Evolutionary conservation across 2,329 filamentous ascomycete genomes (phyloP).

Genomic region (Albifimbria verrucaria): DNA sequence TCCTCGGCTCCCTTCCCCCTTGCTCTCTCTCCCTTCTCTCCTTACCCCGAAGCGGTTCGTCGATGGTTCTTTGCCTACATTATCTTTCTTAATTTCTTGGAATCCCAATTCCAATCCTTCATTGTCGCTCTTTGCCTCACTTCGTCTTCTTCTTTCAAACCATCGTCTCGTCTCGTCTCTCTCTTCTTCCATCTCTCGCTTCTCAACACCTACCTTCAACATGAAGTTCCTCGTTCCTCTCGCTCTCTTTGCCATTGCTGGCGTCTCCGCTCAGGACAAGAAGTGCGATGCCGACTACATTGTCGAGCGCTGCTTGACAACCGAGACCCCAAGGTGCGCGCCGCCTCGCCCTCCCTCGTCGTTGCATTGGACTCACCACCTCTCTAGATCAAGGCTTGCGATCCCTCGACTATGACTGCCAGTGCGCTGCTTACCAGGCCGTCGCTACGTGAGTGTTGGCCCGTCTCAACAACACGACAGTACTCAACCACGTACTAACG

Average conservation of each 20-base stretch:
- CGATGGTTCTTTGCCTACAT: no score
- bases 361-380: conserved; percentile 1
- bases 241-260: conserved; percentile 33
- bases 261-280: conserved; percentile 29
- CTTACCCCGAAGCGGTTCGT: conserved; percentile 4
- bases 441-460: conserved; percentile 41
- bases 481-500: conserved; percentile 8
- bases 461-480: neutral
- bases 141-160: conserved; percentile 4
- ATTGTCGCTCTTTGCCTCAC: neutral
- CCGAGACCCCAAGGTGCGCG: conserved; percentile 34
- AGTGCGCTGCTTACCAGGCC: conserved; percentile 40
- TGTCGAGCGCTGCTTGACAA: conserved; percentile 40
- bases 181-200: conserved; percentile 1
- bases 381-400: conserved; percentile 33
- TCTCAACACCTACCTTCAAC: conserved; percentile 17
- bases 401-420: conserved; percentile 41
- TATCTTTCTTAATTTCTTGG: neutral
- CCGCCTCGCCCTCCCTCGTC: neutral
- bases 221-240: conserved; percentile 46
- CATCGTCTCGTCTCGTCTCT: neutral
- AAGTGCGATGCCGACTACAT: conserved; percentile 45
- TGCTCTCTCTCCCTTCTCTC: conserved; percentile 7
- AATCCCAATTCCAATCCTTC: conserved; percentile 5
- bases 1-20: conserved; percentile 6